These are phyloP conservation scores for Yarrowia sp. DNA, from an alignment of 805 yeast species.

Conservation along the genomic window DNA sequence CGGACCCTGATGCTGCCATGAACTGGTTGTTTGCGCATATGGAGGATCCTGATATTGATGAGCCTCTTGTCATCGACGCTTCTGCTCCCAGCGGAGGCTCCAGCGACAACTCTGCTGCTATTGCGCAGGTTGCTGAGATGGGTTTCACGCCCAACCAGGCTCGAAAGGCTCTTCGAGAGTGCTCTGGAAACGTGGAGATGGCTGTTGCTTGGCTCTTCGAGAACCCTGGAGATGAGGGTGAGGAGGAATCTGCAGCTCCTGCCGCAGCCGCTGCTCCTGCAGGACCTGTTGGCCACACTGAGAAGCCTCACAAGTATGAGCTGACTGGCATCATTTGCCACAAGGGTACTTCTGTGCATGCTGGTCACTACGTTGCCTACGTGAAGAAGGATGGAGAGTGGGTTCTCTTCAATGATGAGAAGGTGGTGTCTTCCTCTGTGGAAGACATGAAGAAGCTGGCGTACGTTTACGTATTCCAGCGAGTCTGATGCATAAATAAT, in stretches of 20 bases:
- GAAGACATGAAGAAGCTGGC: slow-evolving; percentile 50
- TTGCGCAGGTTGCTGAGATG: slow-evolving; percentile 61
- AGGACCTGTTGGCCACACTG: slow-evolving; percentile 34
- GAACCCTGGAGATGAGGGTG: slow-evolving; percentile 66
- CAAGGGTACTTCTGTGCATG: slow-evolving; percentile 84
- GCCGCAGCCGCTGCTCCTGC: slow-evolving; percentile 31
- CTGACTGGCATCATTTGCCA: slow-evolving; percentile 76
- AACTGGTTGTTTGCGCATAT: slow-evolving; percentile 87
- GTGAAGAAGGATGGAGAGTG: slow-evolving; percentile 53
- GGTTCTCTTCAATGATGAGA: slow-evolving; percentile 87
- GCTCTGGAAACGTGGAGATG: slow-evolving; percentile 59
- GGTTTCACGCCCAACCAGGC: slow-evolving; percentile 70
- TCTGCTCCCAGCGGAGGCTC: slow-evolving; percentile 22
- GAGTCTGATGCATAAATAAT: slow-evolving; percentile 28
- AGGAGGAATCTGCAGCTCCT: slow-evolving; percentile 29
- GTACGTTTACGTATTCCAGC: slow-evolving; percentile 46
- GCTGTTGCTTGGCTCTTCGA: slow-evolving; percentile 91
- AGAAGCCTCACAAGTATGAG: slow-evolving; percentile 40
- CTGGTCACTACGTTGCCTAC: slow-evolving; percentile 89
- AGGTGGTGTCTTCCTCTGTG: slow-evolving; percentile 58
- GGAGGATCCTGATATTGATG: slow-evolving; percentile 80
- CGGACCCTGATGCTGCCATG: slow-evolving; percentile 67
- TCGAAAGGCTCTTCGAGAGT: slow-evolving; percentile 65
- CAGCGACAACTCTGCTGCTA: slow-evolving; percentile 39
- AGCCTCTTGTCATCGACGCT: slow-evolving; percentile 45